phyloP scores from a whole-genome alignment of 1,284 basidiomycete genomes.

The Schizophyllum amplum region DNA sequence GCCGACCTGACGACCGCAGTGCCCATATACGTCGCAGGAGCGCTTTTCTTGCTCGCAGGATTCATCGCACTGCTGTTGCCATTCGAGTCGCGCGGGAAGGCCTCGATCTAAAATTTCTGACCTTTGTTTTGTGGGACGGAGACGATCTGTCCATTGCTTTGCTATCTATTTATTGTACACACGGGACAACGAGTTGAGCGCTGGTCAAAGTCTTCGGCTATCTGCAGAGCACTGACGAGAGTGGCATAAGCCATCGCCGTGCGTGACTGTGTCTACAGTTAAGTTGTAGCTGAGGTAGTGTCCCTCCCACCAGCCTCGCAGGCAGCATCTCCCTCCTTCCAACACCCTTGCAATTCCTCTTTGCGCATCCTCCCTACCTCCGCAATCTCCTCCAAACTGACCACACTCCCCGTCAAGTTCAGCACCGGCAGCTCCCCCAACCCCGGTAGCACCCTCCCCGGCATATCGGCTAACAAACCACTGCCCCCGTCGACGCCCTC shows the following conservation, averaged over 20 bases:
- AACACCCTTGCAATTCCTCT: not conserved
- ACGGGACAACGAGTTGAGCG: no score
- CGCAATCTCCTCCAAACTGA: conserved; percentile 28
- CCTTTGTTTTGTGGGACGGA: no score
- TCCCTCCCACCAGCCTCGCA: no score
- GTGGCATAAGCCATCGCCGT: no score
- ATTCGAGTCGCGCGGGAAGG: conserved; percentile 65
- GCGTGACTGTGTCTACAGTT: no score
- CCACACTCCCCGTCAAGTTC: conserved; percentile 57
- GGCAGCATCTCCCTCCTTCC: not conserved
- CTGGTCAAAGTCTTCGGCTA: no score
- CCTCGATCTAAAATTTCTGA: conserved; percentile 32
- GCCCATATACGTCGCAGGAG: conserved; percentile 74
- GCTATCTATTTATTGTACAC: no score
- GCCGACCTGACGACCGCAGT: conserved; percentile 56
- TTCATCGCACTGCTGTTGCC: conserved; percentile 64
- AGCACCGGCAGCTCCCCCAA: conserved; percentile 54
- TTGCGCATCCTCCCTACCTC: not conserved
- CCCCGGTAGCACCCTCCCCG: conserved; percentile 41
- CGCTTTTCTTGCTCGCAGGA: conserved; percentile 60
- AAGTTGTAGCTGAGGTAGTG: no score
- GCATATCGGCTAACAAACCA: conserved; percentile 37
- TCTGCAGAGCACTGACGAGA: no score
- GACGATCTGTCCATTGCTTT: no score
- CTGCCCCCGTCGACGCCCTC: conserved; percentile 19